A percentile compares a stretch with the other conserved stretches of the same genome.
Evolutionary conservation across 2,329 filamentous ascomycete species (phyloP).

Genomic region (Trichoderma atrobrunneum): DNA sequence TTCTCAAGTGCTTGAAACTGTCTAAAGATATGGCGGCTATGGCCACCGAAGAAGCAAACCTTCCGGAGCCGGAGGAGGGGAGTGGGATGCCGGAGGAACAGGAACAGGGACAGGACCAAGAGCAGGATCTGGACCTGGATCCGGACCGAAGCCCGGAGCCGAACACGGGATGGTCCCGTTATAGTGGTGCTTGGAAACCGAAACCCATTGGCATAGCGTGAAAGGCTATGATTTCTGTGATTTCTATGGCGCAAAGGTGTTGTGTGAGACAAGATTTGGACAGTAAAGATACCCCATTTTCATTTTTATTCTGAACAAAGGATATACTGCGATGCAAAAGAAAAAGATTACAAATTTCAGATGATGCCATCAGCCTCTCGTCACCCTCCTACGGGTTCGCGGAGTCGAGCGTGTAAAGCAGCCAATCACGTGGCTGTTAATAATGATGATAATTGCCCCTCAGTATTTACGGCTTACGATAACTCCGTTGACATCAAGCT

Average conservation of each 20-base stretch:
- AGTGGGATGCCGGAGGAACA: conserved; percentile 9
- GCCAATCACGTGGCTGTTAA: conserved; percentile 19
- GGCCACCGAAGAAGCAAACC: conserved; percentile 19
- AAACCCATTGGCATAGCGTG: conserved; percentile 57
- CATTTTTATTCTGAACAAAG: not conserved
- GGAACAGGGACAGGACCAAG: not conserved
- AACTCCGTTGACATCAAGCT: not conserved
- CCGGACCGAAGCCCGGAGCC: conserved; percentile 19
- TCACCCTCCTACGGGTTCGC: conserved; percentile 9
- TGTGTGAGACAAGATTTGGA: not conserved
- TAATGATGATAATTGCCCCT: not conserved
- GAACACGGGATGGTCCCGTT: conserved; percentile 45
- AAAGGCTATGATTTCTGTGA: conserved; percentile 17
- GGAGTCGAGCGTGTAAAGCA: not conserved
- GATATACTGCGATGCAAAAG: not conserved
- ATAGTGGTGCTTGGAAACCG: conserved; percentile 53
- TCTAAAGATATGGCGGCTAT: conserved; percentile 38
- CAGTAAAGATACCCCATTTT: conserved; percentile 9
- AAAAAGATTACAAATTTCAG: not conserved
- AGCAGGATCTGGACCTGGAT: not conserved
- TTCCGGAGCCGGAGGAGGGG: conserved; percentile 16
- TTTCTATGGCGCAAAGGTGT: not conserved
- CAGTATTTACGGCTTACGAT: not conserved
- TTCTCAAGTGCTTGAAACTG: conserved; percentile 46
- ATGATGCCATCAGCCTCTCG: conserved; percentile 17